These are phyloP conservation scores for Daldinia eschscholtzii DNA, from an alignment of 2,329 filamentous ascomycete species.

Conservation along the genomic window DNA sequence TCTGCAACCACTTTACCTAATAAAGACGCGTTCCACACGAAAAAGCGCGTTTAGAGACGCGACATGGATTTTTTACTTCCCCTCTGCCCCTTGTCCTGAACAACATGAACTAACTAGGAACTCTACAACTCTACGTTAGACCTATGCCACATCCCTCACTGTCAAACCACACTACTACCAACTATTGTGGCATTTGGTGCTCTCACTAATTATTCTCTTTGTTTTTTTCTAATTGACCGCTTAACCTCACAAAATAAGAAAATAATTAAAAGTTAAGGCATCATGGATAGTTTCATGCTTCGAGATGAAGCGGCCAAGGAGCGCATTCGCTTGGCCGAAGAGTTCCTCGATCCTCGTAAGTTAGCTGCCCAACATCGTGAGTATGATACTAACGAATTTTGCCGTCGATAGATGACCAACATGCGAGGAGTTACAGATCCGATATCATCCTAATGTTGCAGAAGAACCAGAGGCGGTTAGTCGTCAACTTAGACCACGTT, in stretches of 20 bases:
- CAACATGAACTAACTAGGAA: conserved; percentile 24
- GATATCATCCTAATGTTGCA: conserved; percentile 86
- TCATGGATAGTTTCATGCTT: conserved; percentile 80
- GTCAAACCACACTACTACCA: not conserved
- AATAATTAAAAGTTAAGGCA: conserved; percentile 43
- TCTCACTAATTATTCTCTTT: not conserved
- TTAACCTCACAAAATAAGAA: not conserved
- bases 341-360: conserved; percentile 94
- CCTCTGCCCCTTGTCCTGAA: conserved; percentile 36
- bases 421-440: conserved; percentile 81
- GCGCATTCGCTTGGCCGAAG: conserved; percentile 86
- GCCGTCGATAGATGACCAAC: conserved; percentile 60
- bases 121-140: conserved; percentile 1
- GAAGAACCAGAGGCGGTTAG: conserved; percentile 73
- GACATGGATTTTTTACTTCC: conserved; percentile 39
- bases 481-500: conserved; percentile 89
- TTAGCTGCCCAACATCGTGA: conserved; percentile 7
- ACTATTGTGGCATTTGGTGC: not conserved
- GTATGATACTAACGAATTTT: conserved; percentile 15
- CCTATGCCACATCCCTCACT: conserved; percentile 1
- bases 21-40: conserved; percentile 33
- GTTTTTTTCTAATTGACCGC: not conserved
- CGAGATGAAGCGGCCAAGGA: conserved; percentile 87
- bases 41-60: conserved; percentile 41
- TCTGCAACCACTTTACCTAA: conserved; percentile 39